Percentiles rank a stretch among this genome's conserved stretches.
phyloP scores from a whole-genome alignment of 1,284 basidiomycete species.

The Ustilago bromivora region DNA sequence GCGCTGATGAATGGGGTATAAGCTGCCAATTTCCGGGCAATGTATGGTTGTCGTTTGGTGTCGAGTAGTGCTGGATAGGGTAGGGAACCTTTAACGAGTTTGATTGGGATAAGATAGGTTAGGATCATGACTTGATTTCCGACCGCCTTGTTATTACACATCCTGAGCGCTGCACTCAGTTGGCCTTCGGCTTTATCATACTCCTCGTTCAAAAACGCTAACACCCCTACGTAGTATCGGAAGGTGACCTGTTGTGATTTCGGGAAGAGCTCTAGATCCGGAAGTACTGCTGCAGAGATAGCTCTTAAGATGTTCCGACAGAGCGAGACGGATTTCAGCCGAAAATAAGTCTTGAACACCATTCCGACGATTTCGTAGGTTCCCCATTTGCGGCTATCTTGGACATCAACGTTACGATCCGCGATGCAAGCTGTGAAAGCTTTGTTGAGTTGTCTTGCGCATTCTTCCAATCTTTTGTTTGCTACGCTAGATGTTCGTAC shows the following conservation, averaged over 20 bases:
- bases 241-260: conserved; percentile 82
- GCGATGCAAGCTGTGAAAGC: conserved; percentile 91
- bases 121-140: conserved; percentile 88
- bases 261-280: conserved; percentile 81
- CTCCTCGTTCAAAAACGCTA: conserved; percentile 91
- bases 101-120: conserved; percentile 87
- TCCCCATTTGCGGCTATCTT: conserved; percentile 84
- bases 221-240: conserved; percentile 91
- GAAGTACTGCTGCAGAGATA: conserved; percentile 87
- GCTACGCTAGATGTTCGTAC: conserved; percentile 17
- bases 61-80: conserved; percentile 79
- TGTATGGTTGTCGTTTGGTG: conserved; percentile 67
- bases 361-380: conserved; percentile 93
- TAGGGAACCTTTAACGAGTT: conserved; percentile 85
- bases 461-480: conserved; percentile 82
- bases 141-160: conserved; percentile 78
- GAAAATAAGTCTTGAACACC: conserved; percentile 92
- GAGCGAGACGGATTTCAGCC: conserved; percentile 90
- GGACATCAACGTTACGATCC: conserved; percentile 79
- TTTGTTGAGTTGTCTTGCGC: conserved; percentile 89
- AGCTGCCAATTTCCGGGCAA: conserved; percentile 79
- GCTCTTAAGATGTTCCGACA: conserved; percentile 92
- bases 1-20: conserved; percentile 85
- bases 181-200: conserved; percentile 82
- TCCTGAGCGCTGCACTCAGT: conserved; percentile 82